A percentile compares a stretch with the other conserved stretches of the same genome.
Evolutionary conservation across 2,329 filamentous ascomycete species (phyloP).

Genomic region (Esteya vermicola): DNA sequence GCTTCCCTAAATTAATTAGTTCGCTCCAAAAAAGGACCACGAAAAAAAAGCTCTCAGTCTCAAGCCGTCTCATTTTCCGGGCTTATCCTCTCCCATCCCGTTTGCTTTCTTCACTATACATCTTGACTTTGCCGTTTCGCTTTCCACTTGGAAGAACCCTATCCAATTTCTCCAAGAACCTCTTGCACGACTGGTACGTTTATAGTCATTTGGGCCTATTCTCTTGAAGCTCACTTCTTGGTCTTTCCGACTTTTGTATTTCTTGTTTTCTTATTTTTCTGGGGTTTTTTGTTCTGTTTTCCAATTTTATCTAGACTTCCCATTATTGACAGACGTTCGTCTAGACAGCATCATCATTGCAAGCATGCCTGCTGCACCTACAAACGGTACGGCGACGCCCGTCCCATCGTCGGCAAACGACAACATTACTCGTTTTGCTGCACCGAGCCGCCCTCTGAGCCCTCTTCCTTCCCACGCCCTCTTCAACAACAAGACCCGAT

Average conservation of each 20-base stretch:
- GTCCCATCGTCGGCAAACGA: constrained; percentile 70
- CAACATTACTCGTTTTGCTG: constrained; percentile 93
- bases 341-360: constrained; percentile 1
- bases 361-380: constrained; percentile 39
- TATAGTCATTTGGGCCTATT: no score
- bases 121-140: no score
- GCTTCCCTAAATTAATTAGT: neutral
- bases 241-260: no score
- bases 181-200: no score
- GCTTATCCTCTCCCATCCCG: no score
- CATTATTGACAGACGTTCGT: no score
- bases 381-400: constrained; percentile 30
- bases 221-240: no score
- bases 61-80: neutral
- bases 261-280: no score
- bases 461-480: constrained; percentile 78
- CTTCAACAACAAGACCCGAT: constrained; percentile 99
- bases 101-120: no score
- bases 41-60: neutral
- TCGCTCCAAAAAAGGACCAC: neutral
- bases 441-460: constrained; percentile 83
- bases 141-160: no score
- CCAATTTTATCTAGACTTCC: no score
- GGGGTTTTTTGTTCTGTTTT: neutral
- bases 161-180: no score